These are phyloP conservation scores for Globisporangium spiculum DNA, from an alignment of 352 stramenopile genomes.

Conservation along the genomic window DNA sequence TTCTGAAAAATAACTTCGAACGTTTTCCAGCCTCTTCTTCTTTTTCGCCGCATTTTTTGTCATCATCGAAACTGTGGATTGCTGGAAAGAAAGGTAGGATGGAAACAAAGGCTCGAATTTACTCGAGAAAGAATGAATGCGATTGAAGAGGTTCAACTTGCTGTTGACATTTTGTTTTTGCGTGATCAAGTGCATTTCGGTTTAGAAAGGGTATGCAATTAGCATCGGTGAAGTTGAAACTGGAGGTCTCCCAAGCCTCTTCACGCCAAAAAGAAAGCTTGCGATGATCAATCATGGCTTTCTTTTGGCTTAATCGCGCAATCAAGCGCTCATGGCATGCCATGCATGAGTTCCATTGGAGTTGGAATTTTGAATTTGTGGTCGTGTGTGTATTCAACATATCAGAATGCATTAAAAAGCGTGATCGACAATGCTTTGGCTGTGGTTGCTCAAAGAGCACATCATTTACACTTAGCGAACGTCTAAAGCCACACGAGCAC, in stretches of 20 bases:
- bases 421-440: too few relatives aligned
- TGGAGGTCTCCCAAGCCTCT: neutral
- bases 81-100: slow-evolving; percentile 2
- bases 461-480: neutral
- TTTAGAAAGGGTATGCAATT: neutral
- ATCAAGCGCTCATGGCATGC: too few relatives aligned
- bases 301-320: too few relatives aligned
- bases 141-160: neutral
- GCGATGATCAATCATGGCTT: neutral
- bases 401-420: too few relatives aligned
- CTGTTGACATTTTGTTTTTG: neutral
- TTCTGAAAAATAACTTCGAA: too few relatives aligned
- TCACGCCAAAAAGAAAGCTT: neutral
- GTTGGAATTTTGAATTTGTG: too few relatives aligned
- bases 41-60: neutral
- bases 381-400: too few relatives aligned
- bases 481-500: neutral
- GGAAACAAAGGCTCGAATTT: neutral
- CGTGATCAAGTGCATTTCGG: neutral
- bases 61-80: slow-evolving; percentile 10
- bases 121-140: neutral
- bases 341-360: too few relatives aligned
- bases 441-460: too few relatives aligned
- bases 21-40: neutral
- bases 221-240: neutral